Evolutionary conservation across 495 filamentous ascomycete genomes (phyloP).

Genomic region (Xylaria acuta): DNA sequence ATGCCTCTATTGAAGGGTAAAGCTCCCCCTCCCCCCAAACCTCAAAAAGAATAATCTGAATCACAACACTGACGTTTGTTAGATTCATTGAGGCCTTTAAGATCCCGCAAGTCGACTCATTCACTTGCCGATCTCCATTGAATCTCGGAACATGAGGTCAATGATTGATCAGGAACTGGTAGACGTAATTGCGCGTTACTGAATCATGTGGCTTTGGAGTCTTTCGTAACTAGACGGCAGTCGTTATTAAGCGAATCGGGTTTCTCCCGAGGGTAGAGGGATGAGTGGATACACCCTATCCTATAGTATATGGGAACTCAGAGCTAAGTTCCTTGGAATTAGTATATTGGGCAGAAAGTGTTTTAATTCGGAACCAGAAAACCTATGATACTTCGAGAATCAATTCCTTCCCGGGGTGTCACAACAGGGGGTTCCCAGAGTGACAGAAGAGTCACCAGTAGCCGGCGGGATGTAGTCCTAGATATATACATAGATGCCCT

Average conservation of each 20-base stretch:
- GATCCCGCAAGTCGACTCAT: constrained; percentile 13
- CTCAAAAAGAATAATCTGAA: background rate
- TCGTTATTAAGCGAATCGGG: constrained; percentile 9
- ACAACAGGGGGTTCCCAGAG: no score
- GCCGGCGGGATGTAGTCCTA: no score
- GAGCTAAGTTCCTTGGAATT: background rate
- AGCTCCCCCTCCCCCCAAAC: background rate
- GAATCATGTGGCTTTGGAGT: background rate
- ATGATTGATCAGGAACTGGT: background rate
- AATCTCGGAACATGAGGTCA: constrained; percentile 15
- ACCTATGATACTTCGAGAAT: background rate
- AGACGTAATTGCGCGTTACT: background rate
- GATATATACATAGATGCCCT: no score
- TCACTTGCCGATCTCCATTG: constrained; percentile 22
- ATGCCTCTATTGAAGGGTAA: constrained; percentile 31
- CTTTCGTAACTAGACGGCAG: background rate
- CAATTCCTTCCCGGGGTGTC: background rate
- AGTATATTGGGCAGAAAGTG: background rate
- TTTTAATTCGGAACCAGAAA: background rate
- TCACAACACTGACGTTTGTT: background rate
- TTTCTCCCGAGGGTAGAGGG: constrained; percentile 30
- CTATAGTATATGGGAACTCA: background rate
- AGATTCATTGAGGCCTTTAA: constrained; percentile 25
- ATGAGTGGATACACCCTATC: background rate
- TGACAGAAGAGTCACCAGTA: no score